Evolutionary conservation across 2,329 filamentous ascomycete genomes (phyloP).

Genomic region (Spiromastix sp.): DNA sequence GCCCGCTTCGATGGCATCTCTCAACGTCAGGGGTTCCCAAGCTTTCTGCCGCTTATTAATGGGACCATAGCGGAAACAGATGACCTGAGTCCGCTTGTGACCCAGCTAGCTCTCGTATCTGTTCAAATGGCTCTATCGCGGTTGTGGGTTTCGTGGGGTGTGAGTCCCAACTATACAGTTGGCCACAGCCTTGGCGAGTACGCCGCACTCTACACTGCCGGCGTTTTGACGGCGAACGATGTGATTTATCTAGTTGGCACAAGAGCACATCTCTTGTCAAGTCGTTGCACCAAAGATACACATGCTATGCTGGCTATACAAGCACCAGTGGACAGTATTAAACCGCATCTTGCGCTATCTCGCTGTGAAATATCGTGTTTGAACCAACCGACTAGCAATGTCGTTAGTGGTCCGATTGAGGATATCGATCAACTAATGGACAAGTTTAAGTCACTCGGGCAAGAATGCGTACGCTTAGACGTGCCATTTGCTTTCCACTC

Average conservation of each 20-base stretch:
- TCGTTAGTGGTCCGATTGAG: constrained; percentile 55
- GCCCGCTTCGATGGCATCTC: constrained; percentile 22
- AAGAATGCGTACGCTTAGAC: constrained; percentile 53
- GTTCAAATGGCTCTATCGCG: constrained; percentile 33
- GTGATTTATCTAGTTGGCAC: constrained; percentile 56
- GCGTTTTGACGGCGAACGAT: constrained; percentile 25
- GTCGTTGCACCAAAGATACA: constrained; percentile 54
- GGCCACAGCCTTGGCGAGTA: constrained; percentile 32
- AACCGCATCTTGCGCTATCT: constrained; percentile 19
- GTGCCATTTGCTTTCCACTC: constrained; percentile 60
- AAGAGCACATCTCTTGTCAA: constrained; percentile 56
- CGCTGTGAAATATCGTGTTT: constrained; percentile 48
- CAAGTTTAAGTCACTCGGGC: constrained; percentile 39
- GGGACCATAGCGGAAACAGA: constrained; percentile 10
- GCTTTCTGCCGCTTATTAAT: constrained; percentile 19
- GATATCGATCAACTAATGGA: constrained; percentile 43
- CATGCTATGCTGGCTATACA: constrained; percentile 55
- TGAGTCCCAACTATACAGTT: constrained; percentile 18
- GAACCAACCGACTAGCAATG: constrained; percentile 65
- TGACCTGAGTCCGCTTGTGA: constrained; percentile 16
- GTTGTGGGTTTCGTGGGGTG: constrained; percentile 22
- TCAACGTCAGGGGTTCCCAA: constrained; percentile 19
- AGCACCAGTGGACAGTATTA: background rate
- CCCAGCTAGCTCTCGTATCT: constrained; percentile 31
- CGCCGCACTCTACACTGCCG: constrained; percentile 26